Evolutionary conservation across 2,329 filamentous ascomycete genomes (phyloP), one percentile per base, ranked within the genome.

Genomic region (Trichophyton mentagrophytes): DNA sequence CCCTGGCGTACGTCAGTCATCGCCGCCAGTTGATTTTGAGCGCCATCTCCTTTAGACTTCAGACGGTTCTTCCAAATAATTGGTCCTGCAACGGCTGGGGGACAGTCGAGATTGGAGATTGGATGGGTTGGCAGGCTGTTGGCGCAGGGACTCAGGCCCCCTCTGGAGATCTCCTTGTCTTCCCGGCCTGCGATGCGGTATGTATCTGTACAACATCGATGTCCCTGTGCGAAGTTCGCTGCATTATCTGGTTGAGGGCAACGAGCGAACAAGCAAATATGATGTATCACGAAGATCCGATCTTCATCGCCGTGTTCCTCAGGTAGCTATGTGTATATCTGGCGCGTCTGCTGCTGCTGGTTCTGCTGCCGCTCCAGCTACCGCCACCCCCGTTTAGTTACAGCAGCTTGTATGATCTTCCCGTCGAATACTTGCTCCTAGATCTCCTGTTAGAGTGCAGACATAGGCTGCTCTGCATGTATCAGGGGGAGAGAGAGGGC

Each of bases 181-280:
- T 36, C 51, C 51, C 27, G 27, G 30, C 51, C 30, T 33, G 25
- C 51, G 9, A 9, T 38, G 11, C 33, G 9, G 11, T 38, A 38
- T 38, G 25, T 55, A 44, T n/a, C 51, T 55, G 51, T 55, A 55
- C 51, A 30, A 55, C 51, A 36, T 55, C 51, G 51, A 55, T 3
- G 20, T 55, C 51, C 51, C 51, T 33, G 25, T 55, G 51, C 13
- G 51, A 55, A 36, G 30, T 36, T 55, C 51, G 27, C n/a, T 55
- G 51, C 51, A 55, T 55, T 55, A 36, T 55, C 51, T 55, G 27
- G 51, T 55, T 20, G 51, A 55, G n/a, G 30, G 27, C 15, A 36
- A 5, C 51, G n/a, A 55, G 30, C 20, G 51, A 36, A 55, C 51
- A 55, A 55, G 51, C 51, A 55, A 55, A 55, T 36, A 55, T 55